Conservation (phyloP, 2,329 filamentous ascomycete species). For the Aspergillus ruber region DNA sequence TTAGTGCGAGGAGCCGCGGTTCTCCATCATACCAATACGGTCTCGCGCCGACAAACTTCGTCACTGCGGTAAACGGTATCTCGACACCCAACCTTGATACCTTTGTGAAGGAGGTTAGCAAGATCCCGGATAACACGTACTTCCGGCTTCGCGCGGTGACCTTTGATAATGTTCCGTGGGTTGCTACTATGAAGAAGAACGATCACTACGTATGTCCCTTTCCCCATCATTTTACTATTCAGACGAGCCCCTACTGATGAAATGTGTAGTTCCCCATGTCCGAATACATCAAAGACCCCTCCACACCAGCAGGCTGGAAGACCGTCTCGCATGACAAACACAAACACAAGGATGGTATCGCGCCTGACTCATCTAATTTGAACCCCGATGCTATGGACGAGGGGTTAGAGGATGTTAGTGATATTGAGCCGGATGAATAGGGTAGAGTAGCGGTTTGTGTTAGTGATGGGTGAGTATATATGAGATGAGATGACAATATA, state of each 20-base stretch:
- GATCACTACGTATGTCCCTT: conserved; percentile 68
- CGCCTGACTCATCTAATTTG: conserved; percentile 35
- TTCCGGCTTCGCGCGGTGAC: conserved; percentile 97
- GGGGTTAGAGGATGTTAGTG: conserved; percentile 30
- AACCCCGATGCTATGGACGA: conserved; percentile 45
- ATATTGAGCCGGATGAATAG: conserved; percentile 31
- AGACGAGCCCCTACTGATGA: conserved; percentile 8
- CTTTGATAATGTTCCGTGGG: conserved; percentile 97
- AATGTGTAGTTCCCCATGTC: conserved; percentile 53
- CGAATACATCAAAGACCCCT: conserved; percentile 55
- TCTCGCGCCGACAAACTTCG: conserved; percentile 92
- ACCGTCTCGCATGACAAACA: conserved; percentile 51
- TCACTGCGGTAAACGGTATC: conserved; percentile 89
- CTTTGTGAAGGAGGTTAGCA: conserved; percentile 74
- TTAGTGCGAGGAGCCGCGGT: conserved; percentile 76
- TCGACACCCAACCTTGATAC: conserved; percentile 73
- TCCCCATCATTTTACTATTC: neutral
- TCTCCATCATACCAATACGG: conserved; percentile 85
- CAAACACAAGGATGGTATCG: conserved; percentile 25
- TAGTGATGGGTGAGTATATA: too few species aligned
- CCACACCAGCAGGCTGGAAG: conserved; percentile 50
- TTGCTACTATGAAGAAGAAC: conserved; percentile 99
- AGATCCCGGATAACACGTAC: conserved; percentile 95
- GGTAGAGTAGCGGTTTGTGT: too few species aligned
- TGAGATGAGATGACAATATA: too few species aligned